Base-by-base conservation (phyloP, 2,329 filamentous ascomycete genomes). In the Exophiala lecanii-corni region DNA sequence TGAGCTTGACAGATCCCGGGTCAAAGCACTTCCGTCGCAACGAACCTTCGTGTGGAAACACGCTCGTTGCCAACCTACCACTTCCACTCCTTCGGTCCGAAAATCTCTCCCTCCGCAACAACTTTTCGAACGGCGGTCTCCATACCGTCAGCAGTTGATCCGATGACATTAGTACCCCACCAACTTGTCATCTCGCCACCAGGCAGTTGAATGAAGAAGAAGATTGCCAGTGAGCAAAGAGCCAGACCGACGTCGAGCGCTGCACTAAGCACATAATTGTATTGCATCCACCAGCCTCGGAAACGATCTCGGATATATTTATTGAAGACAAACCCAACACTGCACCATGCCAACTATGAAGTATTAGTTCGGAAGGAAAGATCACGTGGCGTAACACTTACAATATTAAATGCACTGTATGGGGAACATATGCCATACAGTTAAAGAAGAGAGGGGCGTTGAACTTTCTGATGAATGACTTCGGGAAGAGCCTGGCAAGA, bases 191-290 rank as follows among this genome's bases (percentile, higher is more conserved):
- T 58, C 4, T 49, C 47, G 1, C 53, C 61, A 3, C 59, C 57
- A 5, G 61, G 59, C 26, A 62, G 62, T 0, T 57, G 58, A 31
- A 63, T 55, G 18, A 55, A 59, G 32, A 63, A 62, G 48, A 64
- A 63, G 30, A 64, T 62, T n/a, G 63, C 51, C 25, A 64, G 61
- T 1, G 59, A 59, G 25, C 55, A 59, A 2, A 63, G 46, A 1
- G 59, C 59, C 5, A 63, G 52, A 2, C 61, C 60, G 0, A 59
- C 55, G 36, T 66, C 63, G 16, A 68, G 57, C 9, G 57, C 65
- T 1, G 65, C 64, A 36, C 63, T 57, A 1, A 62, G 62, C 35
- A 68, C 55, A 41, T 65, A 68, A 43, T 68, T 68, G 53, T 66
- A 68, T 33, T 58, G 61, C 21, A 56, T 50, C 65, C 64, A 67